Base-by-base conservation (phyloP, 139 green algal species). In the Yamagishiella unicocca region DNA sequence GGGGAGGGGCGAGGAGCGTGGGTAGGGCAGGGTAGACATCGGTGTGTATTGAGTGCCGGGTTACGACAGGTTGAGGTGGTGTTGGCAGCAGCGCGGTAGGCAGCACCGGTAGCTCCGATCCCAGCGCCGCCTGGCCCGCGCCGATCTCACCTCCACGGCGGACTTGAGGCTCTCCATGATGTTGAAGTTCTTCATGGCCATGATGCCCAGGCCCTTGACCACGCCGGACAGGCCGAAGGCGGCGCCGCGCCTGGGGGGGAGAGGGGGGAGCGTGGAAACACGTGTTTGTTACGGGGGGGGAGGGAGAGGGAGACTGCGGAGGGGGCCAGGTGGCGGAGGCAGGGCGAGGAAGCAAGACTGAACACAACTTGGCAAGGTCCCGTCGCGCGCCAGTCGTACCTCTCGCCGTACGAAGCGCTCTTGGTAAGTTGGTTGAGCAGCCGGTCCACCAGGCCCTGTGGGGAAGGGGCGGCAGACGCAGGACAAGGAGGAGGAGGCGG, bases 121-220 rank as follows among this genome's bases (percentile, higher is more conserved):
- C 50, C 50, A 58, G n/a, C n/a, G 50, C 50, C 50, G 12, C 50
- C 50, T 17, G 12, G 12, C 50, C 50, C 50, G 50, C 12, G 9
- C 2, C 29, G 12, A 7, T 1, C 68, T 10, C 37, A 88, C 89
- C 89, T 97, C 95, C 42, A 96, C 91, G 0, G 85, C 92, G 1
- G 79, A 86, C 90, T 98, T 98, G 24, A 99, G 91, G 1, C 91
- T 73, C 53, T 99, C 96, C 94, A 99, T 97, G 88, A 99, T 95
- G 24, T 94, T 95, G 82, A 95, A 96, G 38, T 87, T 91, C 81
- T 97, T 97, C 50, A 99, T 90, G 12, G 92, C 88, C 2, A 89
- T 90, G 64, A 99, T 96, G 55, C 98, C 97, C 50, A 99, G 92
- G 29, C 98, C 98, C 90, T 98, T 99, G 1, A 99, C 96, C 14